Percentiles rank a stretch among this genome's conserved stretches.
These are phyloP conservation scores for Heliosperma pusillum DNA, from an alignment of 148 eudicot genomes.

Conservation along the genomic window DNA sequence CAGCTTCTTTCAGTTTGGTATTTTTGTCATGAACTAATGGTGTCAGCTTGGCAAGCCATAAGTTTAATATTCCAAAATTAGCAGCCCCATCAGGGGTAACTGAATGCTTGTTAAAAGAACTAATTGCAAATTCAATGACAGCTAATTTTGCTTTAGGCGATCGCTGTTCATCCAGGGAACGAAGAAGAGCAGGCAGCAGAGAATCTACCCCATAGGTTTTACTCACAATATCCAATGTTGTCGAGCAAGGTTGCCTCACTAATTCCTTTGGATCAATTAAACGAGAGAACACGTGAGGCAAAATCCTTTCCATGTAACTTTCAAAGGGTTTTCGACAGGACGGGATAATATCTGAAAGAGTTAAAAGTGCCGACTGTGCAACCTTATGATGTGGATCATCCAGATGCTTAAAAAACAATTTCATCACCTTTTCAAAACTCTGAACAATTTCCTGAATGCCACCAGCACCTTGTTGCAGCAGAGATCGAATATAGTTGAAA, in stretches of 20 bases:
- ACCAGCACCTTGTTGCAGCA: conserved; percentile 79
- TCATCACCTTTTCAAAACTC: conserved; percentile 97
- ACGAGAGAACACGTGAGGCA: conserved; percentile 93
- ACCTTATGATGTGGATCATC: conserved; percentile 99
- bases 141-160: conserved; percentile 98
- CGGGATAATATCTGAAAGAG: conserved; percentile 95
- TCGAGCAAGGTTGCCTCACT: conserved; percentile 89
- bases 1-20: conserved; percentile 87
- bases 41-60: conserved; percentile 92
- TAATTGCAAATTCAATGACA: conserved; percentile 87
- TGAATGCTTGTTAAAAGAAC: conserved; percentile 84
- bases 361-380: conserved; percentile 97
- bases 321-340: conserved; percentile 92
- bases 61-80: conserved; percentile 74
- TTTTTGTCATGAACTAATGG: conserved; percentile 91
- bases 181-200: conserved; percentile 90
- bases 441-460: conserved; percentile 89
- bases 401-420: conserved; percentile 87
- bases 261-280: conserved; percentile 92
- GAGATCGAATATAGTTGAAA: conserved; percentile 76
- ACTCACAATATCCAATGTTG: conserved; percentile 76
- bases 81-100: conserved; percentile 69
- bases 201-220: conserved; percentile 93
- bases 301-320: conserved; percentile 90
- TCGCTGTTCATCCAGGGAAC: conserved; percentile 94